Conservation (phyloP, 306 rosid genomes). For the Fagus crenata region DNA sequence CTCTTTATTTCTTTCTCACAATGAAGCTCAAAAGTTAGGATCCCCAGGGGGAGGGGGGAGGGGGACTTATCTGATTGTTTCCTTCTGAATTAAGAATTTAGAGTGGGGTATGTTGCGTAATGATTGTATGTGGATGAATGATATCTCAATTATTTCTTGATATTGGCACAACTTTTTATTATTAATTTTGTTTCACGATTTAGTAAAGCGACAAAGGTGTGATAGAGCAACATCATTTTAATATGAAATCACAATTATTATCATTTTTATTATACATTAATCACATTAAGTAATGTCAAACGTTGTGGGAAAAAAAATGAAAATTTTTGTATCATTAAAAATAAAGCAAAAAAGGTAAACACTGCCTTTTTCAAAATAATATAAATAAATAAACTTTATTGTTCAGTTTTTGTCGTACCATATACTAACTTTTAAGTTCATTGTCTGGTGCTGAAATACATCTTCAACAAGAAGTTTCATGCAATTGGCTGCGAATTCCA, state of each 20-base stretch:
- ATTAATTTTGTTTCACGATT: too few species aligned
- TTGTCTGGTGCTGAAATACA: background rate
- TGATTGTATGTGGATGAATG: background rate
- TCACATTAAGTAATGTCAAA: too few species aligned
- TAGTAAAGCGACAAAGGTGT: too few species aligned
- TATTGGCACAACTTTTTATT: too few species aligned
- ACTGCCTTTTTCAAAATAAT: background rate
- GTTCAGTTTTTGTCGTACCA: background rate
- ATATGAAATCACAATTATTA: too few species aligned
- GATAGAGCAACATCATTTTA: too few species aligned
- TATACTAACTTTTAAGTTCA: background rate
- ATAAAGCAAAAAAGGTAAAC: background rate
- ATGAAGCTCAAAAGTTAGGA: background rate
- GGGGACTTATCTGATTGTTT: background rate
- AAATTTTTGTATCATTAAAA: too few species aligned
- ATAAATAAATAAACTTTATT: background rate
- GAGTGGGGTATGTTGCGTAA: slow-evolving; percentile 13
- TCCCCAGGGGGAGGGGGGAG: background rate
- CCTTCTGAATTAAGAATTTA: slow-evolving; percentile 31
- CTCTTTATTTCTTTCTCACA: background rate
- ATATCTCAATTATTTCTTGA: background rate
- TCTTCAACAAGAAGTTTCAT: background rate
- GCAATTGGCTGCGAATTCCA: background rate
- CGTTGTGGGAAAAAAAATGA: too few species aligned
- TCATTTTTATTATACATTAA: too few species aligned